A percentile compares a stretch with the other conserved stretches of the same genome.
phyloP scores from a whole-genome alignment of 2,329 filamentous ascomycete species.

The Sarocladium brachiariae region DNA sequence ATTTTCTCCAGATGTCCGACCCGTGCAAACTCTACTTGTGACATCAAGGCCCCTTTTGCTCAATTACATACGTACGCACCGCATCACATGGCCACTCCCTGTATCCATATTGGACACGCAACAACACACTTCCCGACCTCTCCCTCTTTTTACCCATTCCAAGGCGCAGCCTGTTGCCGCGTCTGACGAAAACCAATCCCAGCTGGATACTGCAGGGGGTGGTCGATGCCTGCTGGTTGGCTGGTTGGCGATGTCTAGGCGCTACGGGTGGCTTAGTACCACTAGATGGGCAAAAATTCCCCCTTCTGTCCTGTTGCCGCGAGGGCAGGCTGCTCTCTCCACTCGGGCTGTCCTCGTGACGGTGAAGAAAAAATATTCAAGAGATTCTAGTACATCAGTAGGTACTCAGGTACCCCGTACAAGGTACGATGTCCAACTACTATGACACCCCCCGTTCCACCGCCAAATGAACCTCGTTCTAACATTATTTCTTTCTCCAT shows the following conservation, averaged over 20 bases:
- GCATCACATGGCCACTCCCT: not conserved
- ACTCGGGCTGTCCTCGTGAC: not conserved
- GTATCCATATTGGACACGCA: not conserved
- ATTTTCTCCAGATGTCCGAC: no score
- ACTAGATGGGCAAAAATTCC: not conserved
- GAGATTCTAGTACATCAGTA: no score
- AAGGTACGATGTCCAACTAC: no score
- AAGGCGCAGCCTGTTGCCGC: not conserved
- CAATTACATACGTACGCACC: not conserved
- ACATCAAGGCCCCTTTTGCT: constrained; percentile 1
- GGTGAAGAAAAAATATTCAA: constrained; percentile 2
- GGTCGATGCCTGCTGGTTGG: no score
- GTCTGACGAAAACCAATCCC: not conserved
- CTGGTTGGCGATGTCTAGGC: not conserved
- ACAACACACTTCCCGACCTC: no score
- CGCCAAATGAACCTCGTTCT: no score
- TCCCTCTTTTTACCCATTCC: no score
- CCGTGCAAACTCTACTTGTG: not conserved
- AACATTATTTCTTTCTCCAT: not conserved
- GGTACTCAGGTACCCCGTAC: no score
- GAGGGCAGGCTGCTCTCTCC: not conserved
- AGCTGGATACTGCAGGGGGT: not conserved
- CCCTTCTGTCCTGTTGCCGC: not conserved
- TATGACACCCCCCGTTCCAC: no score
- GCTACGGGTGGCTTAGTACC: no score